Evolutionary conservation across 192 early-diverging fungal genomes (phyloP), one percentile per base, ranked within the genome.

Genomic region (Rhizophagus clarus): DNA sequence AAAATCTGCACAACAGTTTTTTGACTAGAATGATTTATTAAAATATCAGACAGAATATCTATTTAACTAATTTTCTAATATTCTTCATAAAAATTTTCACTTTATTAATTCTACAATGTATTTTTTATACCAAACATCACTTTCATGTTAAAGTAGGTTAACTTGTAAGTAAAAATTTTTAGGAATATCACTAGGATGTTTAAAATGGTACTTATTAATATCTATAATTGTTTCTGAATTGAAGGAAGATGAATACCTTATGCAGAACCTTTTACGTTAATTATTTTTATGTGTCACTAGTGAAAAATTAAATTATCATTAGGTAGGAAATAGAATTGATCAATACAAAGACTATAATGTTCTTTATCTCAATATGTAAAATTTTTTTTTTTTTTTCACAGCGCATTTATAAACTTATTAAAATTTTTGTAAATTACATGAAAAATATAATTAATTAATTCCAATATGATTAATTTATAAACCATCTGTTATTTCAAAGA

Each of bases 61-160:
- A 72, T 0, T 72, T 72, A n/a, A 24, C 51, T 2, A 2, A 14
- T 26, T 26, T 12, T n/a, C 47, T 45, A 72, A 72, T 72, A 8
- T 72, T 26, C 14, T 72, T 28, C 47, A 72, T 72, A 26, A 72
- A 72, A 11, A 51, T 72, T 9, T 7, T n/a, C 4, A 72, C 10
- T 4, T n/a, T 45, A 29, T 72, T 72, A 8, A 6, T 24, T 9
- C 70, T 45, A 34, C 12, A 28, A 72, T 51, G 40, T 28, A 7
- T 72, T 72, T 12, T 72, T 72, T 72, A 51, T 72, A 72, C 71
- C 71, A 72, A 49, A 72, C 2, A 49, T n/a, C 24, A 5, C 45
- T 72, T 49, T 72, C 71, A 11, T 0, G 7, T 45, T 45, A 72
- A 28, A 26, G 20, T 28, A 5, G 31, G 26, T 72, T 51, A 49